phyloP scores from a whole-genome alignment of 192 early-diverging fungal genomes.

The Podila horticola region DNA sequence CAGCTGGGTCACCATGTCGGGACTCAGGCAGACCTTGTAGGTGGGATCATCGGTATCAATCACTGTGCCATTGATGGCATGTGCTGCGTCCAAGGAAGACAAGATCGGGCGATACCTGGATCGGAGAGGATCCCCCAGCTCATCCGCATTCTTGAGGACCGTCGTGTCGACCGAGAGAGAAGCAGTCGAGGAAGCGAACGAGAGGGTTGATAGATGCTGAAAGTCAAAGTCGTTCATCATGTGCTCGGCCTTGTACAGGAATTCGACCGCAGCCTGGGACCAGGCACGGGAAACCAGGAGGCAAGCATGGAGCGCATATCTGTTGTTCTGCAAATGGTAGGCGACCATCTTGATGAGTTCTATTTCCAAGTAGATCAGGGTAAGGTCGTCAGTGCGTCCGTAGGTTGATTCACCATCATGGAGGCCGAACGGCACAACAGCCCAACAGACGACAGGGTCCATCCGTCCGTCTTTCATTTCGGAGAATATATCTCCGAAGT shows the following conservation, averaged over 20 bases:
- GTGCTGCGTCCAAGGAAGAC: neutral
- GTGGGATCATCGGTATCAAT: neutral
- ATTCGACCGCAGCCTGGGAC: conserved; percentile 47
- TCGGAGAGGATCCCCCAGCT: neutral
- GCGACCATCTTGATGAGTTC: conserved; percentile 27
- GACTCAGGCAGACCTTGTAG: neutral
- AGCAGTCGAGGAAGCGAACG: neutral
- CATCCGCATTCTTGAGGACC: neutral
- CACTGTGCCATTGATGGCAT: neutral
- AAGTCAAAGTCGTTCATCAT: conserved; percentile 22
- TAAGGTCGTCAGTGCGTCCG: neutral
- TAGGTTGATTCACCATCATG: neutral
- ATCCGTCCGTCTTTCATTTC: too few species aligned
- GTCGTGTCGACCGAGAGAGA: neutral
- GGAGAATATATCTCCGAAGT: too few species aligned
- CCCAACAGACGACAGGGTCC: too few species aligned
- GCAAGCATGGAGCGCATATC: conserved; percentile 34
- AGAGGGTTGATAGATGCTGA: neutral
- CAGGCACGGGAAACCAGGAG: conserved; percentile 41
- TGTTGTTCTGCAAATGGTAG: conserved; percentile 15
- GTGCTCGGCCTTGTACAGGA: conserved; percentile 48
- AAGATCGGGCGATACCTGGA: neutral
- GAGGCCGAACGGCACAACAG: conserved; percentile 1
- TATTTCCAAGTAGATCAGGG: neutral
- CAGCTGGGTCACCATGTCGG: conserved; percentile 8